A percentile compares a stretch with the other conserved stretches of the same genome.
phyloP scores from a whole-genome alignment of 139 green algal genomes.

The Gonium pectorale region DNA sequence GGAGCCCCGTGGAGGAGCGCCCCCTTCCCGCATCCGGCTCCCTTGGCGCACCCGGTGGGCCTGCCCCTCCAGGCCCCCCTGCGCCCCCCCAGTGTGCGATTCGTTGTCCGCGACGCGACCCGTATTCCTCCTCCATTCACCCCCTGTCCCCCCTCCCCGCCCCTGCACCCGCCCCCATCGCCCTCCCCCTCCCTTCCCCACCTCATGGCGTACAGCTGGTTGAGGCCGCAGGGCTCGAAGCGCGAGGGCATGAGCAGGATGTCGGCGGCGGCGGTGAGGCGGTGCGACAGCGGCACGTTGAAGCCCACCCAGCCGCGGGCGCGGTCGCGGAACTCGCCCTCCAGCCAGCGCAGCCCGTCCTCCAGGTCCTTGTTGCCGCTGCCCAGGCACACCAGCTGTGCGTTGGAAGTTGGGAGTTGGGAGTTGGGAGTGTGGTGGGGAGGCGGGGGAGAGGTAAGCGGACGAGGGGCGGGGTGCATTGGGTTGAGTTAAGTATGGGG shows the following conservation, averaged over 20 bases:
- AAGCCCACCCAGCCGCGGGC: constrained; percentile 93
- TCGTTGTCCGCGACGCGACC: too few relatives aligned
- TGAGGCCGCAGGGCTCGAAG: constrained; percentile 90
- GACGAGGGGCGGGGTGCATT: not conserved
- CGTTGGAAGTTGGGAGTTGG: too few relatives aligned
- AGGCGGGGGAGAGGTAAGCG: not conserved
- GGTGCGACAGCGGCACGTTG: constrained; percentile 87
- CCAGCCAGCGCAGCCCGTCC: constrained; percentile 62
- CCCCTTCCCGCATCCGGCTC: too few relatives aligned
- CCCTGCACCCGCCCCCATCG: not conserved
- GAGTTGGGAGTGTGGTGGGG: too few relatives aligned
- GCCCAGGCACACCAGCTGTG: constrained; percentile 86
- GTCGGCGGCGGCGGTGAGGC: constrained; percentile 76
- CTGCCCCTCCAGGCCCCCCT: too few relatives aligned
- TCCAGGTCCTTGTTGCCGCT: constrained; percentile 83
- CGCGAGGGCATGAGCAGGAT: constrained; percentile 88
- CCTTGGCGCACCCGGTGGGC: too few relatives aligned
- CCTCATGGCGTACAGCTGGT: constrained; percentile 86
- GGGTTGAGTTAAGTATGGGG: too few relatives aligned
- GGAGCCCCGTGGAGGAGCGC: too few relatives aligned
- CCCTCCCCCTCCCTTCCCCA: not conserved
- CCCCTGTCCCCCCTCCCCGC: not conserved
- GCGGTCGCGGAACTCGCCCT: constrained; percentile 68
- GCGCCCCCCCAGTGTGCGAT: too few relatives aligned
- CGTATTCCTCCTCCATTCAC: not conserved